Evolutionary conservation across 2,329 filamentous ascomycete genomes (phyloP).

Genomic region (Pestalotiopsis sp.): DNA sequence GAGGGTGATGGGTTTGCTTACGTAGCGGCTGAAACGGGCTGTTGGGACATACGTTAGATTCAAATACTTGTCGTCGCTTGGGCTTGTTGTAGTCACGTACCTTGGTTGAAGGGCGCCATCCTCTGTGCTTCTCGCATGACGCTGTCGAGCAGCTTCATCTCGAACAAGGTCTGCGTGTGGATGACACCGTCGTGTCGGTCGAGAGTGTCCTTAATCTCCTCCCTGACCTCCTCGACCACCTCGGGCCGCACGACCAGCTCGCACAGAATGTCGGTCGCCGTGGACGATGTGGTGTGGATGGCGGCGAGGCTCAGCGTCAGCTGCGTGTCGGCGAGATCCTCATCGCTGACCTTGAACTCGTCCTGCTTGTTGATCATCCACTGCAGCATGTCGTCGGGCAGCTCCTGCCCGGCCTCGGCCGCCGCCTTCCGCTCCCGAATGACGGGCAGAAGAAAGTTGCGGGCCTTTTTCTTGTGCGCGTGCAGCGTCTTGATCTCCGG

Average conservation of each 20-base stretch:
- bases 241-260: slow-evolving; percentile 51
- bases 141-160: slow-evolving; percentile 41
- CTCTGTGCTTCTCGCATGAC: slow-evolving; percentile 37
- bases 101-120: slow-evolving; percentile 34
- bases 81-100: slow-evolving; percentile 34
- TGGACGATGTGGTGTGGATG: slow-evolving; percentile 50
- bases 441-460: slow-evolving; percentile 37
- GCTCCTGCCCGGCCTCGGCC: slow-evolving; percentile 24
- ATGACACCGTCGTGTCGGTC: slow-evolving; percentile 33
- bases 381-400: slow-evolving; percentile 47
- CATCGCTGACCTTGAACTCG: slow-evolving; percentile 31
- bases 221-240: slow-evolving; percentile 49
- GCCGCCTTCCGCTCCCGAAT: slow-evolving; percentile 32
- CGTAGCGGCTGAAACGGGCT: slow-evolving; percentile 48
- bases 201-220: slow-evolving; percentile 46
- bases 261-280: slow-evolving; percentile 43
- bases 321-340: slow-evolving; percentile 40
- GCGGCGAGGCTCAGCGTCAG: slow-evolving; percentile 47
- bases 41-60: neutral
- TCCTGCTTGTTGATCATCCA: slow-evolving; percentile 43
- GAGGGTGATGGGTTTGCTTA: slow-evolving; percentile 46
- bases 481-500: slow-evolving; percentile 37
- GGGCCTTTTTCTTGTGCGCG: slow-evolving; percentile 32
- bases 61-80: slow-evolving; percentile 17
- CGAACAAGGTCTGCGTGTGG: slow-evolving; percentile 33